Conservation (phyloP, 805 yeast genomes). For the Ogataea pilisensis region DNA sequence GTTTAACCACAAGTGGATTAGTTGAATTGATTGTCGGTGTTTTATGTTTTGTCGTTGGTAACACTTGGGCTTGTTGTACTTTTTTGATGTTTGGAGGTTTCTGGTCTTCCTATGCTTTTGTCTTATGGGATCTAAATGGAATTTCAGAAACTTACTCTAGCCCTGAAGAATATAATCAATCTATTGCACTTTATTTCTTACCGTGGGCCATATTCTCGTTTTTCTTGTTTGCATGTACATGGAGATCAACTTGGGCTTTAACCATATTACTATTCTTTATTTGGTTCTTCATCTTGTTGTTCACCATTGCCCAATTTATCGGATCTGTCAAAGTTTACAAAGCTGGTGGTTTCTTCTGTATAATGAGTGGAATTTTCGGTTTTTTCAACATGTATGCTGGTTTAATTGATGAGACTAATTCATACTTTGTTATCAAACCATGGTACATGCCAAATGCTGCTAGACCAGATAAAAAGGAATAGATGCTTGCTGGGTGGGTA, state of each 20-base stretch:
- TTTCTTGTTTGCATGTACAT: constrained; percentile 41
- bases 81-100: constrained; percentile 52
- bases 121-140: constrained; percentile 42
- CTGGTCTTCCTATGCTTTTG: constrained; percentile 47
- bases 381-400: constrained; percentile 48
- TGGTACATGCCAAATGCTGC: constrained; percentile 43
- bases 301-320: constrained; percentile 42
- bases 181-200: constrained; percentile 44
- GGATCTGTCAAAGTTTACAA: constrained; percentile 29
- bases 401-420: constrained; percentile 47
- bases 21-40: constrained; percentile 48
- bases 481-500: too few species aligned
- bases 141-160: constrained; percentile 36
- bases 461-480: constrained; percentile 14
- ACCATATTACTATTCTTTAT: constrained; percentile 37
- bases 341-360: constrained; percentile 48
- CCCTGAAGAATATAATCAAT: constrained; percentile 36
- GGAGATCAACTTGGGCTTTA: constrained; percentile 44
- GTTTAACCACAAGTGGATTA: constrained; percentile 46
- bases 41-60: constrained; percentile 47
- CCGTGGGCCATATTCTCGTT: constrained; percentile 53
- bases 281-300: constrained; percentile 42
- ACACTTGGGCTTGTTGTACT: constrained; percentile 54
- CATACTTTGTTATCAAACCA: constrained; percentile 51
- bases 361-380: constrained; percentile 40